Conservation (phyloP, 768 basidiomycete species). For the Tricholoma saponaceum region DNA sequence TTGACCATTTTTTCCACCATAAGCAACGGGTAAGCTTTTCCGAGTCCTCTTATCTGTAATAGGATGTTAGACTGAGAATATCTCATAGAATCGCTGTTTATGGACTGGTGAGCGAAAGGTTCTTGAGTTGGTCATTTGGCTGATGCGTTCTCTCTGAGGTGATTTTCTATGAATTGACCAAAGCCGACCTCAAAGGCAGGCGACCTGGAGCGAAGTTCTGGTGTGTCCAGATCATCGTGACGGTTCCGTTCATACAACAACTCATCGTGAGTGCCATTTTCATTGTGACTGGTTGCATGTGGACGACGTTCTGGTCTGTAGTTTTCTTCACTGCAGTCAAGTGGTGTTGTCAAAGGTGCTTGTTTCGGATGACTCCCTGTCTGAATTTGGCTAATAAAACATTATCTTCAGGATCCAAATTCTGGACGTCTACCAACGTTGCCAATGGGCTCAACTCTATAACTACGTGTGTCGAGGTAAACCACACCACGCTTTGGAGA, state of each 20-base stretch:
- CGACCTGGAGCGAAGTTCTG: constrained; percentile 82
- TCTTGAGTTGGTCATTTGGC: constrained; percentile 31
- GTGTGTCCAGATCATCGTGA: constrained; percentile 77
- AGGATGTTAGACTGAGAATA: neutral
- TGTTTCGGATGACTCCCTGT: neutral
- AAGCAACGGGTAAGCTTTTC: constrained; percentile 62
- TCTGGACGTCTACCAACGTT: constrained; percentile 81
- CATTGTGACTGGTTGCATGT: neutral
- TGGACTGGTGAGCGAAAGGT: constrained; percentile 79
- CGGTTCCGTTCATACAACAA: constrained; percentile 83
- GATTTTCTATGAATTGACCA: constrained; percentile 74
- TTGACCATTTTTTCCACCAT: constrained; percentile 68
- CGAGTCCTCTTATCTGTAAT: neutral
- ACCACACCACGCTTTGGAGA: neutral
- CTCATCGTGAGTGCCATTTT: constrained; percentile 50
- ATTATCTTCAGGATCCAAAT: constrained; percentile 48
- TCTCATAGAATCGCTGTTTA: neutral
- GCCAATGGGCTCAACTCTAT: constrained; percentile 79
- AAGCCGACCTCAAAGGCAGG: constrained; percentile 69
- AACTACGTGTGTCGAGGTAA: constrained; percentile 77
- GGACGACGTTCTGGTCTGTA: constrained; percentile 19
- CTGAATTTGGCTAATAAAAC: neutral
- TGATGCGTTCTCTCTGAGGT: neutral
- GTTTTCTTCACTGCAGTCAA: constrained; percentile 60
- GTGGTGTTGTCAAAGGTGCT: constrained; percentile 56